Percentiles rank a stretch among this genome's conserved stretches.
phyloP scores from a whole-genome alignment of 768 basidiomycete genomes.

The Gautieria morchelliformis region DNA sequence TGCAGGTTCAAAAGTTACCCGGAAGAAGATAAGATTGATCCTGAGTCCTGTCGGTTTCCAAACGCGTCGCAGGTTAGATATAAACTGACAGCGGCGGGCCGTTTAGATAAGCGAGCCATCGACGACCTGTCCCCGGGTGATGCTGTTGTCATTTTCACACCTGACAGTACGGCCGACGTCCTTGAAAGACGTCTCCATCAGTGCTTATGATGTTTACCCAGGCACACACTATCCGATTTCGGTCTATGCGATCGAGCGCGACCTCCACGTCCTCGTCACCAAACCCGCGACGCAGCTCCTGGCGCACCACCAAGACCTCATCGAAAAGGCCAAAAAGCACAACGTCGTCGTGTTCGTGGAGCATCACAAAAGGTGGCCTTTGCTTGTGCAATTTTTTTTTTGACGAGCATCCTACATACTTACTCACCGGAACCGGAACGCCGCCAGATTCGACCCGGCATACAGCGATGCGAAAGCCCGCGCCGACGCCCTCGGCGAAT shows the following conservation, averaged over 20 bases:
- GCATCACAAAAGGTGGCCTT: constrained; percentile 71
- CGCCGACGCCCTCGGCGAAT: constrained; percentile 65
- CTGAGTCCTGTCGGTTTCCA: constrained; percentile 65
- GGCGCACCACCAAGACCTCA: constrained; percentile 70
- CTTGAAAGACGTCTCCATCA: background rate
- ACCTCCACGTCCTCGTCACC: constrained; percentile 83
- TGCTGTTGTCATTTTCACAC: constrained; percentile 90
- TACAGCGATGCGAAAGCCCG: constrained; percentile 85
- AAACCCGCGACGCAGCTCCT: constrained; percentile 88
- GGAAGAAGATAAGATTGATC: constrained; percentile 53
- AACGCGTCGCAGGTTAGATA: background rate
- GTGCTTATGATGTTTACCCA: constrained; percentile 19
- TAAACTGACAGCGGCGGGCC: background rate
- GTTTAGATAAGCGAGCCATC: constrained; percentile 72
- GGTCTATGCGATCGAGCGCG: constrained; percentile 74
- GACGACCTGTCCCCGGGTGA: constrained; percentile 69
- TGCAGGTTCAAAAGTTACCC: constrained; percentile 73
- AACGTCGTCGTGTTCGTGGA: constrained; percentile 89
- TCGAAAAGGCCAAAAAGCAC: constrained; percentile 67
- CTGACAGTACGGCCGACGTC: constrained; percentile 58
- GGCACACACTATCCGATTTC: constrained; percentile 82
- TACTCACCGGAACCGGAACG: constrained; percentile 3
- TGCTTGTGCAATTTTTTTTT: background rate
- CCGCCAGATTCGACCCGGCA: constrained; percentile 68
- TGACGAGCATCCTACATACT: background rate